Conservation (phyloP, 2,329 filamentous ascomycete genomes). For the Hymenoscyphus linearis region DNA sequence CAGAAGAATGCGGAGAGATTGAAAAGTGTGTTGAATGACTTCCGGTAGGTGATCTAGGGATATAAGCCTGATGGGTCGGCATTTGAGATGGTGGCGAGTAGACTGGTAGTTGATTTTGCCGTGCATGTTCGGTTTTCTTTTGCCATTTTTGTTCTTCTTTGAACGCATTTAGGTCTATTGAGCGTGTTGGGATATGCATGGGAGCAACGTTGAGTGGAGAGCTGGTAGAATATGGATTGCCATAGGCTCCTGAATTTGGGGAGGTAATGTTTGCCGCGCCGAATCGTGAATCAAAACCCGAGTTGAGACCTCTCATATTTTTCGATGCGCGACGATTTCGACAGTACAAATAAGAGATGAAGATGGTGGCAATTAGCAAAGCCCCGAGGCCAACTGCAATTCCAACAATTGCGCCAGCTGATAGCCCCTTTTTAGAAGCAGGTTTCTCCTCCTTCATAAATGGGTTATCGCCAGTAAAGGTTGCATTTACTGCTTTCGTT, state of each 20-base stretch:
- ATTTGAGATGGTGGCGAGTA: constrained; percentile 6
- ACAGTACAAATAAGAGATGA: constrained; percentile 16
- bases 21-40: constrained; percentile 8
- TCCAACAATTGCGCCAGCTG: constrained; percentile 22
- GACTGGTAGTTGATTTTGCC: constrained; percentile 4
- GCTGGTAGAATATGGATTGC: constrained; percentile 12
- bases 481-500: constrained; percentile 19
- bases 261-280: constrained; percentile 26
- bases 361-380: constrained; percentile 14
- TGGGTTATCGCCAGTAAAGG: constrained; percentile 16
- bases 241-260: constrained; percentile 21
- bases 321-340: constrained; percentile 15
- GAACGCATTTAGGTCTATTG: neutral
- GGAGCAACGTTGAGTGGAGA: constrained; percentile 4
- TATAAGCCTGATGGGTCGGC: constrained; percentile 23
- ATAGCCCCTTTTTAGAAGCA: constrained; percentile 13
- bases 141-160: constrained; percentile 5
- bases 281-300: constrained; percentile 24
- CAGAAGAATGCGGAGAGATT: constrained; percentile 1
- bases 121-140: neutral
- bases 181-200: neutral
- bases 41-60: constrained; percentile 12
- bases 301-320: constrained; percentile 13
- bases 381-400: constrained; percentile 20
- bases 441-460: neutral